These are phyloP conservation scores for Mrakia hoshinonis DNA, from an alignment of 768 basidiomycete species.

Conservation along the genomic window DNA sequence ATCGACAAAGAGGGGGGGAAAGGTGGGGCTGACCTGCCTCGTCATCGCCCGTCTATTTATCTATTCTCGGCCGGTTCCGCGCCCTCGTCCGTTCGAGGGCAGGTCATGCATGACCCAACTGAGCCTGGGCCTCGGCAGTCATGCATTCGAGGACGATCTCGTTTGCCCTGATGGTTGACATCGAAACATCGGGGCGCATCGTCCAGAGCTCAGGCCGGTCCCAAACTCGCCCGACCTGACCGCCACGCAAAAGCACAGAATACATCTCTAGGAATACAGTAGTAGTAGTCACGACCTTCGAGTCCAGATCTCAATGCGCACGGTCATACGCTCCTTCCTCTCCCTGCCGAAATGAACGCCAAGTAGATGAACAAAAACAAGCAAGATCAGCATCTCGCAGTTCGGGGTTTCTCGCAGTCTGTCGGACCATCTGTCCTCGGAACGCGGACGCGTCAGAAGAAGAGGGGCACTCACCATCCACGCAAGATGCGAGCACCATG, in stretches of 20 bases:
- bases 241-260: background rate
- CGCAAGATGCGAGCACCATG: conserved; percentile 11
- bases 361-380: background rate
- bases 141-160: no score
- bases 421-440: no score
- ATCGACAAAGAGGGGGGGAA: background rate
- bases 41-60: background rate
- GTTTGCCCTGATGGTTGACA: no score
- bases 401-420: no score
- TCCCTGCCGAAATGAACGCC: background rate
- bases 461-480: background rate
- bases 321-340: conserved; percentile 10
- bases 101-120: no score
- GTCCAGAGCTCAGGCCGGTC: no score
- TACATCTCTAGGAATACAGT: background rate
- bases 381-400: background rate
- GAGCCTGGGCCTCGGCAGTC: no score
- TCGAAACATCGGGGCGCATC: no score
- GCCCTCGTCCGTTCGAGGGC: background rate
- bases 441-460: no score
- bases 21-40: background rate
- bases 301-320: background rate
- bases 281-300: background rate
- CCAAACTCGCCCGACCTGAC: no score
- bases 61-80: background rate